Conservation (phyloP, 257 asterid species). For the Scutellaria baicalensis region DNA sequence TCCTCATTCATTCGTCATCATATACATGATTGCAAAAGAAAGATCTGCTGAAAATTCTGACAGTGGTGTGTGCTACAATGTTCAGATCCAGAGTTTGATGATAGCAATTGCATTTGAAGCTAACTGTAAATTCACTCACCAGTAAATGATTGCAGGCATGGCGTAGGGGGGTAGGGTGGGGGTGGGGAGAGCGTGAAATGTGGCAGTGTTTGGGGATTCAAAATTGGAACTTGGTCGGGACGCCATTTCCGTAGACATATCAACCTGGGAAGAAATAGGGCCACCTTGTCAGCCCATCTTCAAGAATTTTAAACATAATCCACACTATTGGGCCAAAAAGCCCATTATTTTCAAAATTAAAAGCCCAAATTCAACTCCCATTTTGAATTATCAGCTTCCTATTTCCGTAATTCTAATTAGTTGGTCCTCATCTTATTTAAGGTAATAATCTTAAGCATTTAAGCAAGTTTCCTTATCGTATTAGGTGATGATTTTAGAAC, state of each 20-base stretch:
- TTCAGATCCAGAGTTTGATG: slow-evolving; percentile 31
- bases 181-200: slow-evolving; percentile 23
- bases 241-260: slow-evolving; percentile 21
- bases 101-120: slow-evolving; percentile 21
- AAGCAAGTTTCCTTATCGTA: no score
- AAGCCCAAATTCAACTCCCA: no score
- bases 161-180: neutral
- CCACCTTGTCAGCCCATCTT: slow-evolving; percentile 16
- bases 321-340: neutral
- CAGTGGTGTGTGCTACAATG: neutral
- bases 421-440: no score
- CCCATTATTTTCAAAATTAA: neutral
- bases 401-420: no score
- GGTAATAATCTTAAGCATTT: no score
- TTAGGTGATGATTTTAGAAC: no score
- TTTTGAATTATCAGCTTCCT: no score
- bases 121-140: slow-evolving; percentile 7
- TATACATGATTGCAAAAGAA: neutral
- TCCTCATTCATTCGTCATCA: slow-evolving; percentile 16
- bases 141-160: slow-evolving; percentile 31
- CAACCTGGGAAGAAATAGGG: neutral
- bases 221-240: slow-evolving; percentile 32
- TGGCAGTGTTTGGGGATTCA: slow-evolving; percentile 35
- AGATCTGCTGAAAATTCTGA: slow-evolving; percentile 14
- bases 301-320: neutral